Conservation (phyloP, 2,329 filamentous ascomycete species). For the Cytospora paraplurivora region DNA sequence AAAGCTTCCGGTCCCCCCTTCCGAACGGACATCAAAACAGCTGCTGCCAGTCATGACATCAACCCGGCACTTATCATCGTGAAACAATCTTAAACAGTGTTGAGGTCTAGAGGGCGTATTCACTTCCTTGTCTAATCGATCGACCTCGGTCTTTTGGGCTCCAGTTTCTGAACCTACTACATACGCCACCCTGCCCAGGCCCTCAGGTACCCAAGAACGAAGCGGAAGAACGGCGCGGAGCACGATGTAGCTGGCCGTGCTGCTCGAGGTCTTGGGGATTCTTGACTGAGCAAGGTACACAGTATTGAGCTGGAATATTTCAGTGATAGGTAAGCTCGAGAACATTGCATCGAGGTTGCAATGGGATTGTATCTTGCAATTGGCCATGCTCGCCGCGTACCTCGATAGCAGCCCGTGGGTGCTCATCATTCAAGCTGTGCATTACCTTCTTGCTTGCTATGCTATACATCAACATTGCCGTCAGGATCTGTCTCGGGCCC, state of each 20-base stretch:
- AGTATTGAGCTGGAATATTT: not conserved
- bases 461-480: no score
- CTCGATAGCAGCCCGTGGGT: not conserved
- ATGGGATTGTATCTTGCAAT: not conserved
- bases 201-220: not conserved
- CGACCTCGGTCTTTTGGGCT: not conserved
- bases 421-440: not conserved
- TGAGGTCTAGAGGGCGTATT: not conserved
- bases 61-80: not conserved
- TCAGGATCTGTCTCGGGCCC: no score
- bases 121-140: not conserved
- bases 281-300: not conserved
- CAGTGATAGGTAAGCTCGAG: not conserved
- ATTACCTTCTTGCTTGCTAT: no score
- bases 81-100: not conserved
- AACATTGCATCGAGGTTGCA: not conserved
- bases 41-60: not conserved
- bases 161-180: not conserved
- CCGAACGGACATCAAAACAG: not conserved
- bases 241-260: not conserved
- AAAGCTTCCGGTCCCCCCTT: slow-evolving; percentile 10
- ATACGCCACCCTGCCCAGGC: not conserved
- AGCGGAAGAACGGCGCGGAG: not conserved
- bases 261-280: not conserved
- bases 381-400: not conserved